A percentile compares a stretch with the other conserved stretches of the same genome.
Evolutionary conservation across 768 basidiomycete genomes (phyloP).

Genomic region (Macrolepiota dolichaula): DNA sequence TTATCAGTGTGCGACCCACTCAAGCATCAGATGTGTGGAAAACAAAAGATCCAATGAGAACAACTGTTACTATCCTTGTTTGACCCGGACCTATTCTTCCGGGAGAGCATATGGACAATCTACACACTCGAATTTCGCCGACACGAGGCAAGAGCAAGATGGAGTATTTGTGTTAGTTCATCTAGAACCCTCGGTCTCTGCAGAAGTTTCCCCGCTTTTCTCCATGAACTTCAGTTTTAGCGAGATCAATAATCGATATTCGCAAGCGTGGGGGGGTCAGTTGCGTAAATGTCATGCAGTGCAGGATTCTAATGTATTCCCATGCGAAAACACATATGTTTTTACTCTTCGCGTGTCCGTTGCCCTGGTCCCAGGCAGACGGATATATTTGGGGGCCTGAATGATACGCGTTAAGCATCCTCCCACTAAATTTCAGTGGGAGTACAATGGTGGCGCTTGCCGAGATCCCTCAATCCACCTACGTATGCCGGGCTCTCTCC

Average conservation of each 20-base stretch:
- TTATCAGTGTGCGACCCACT: no score
- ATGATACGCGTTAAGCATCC: no score
- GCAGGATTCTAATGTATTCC: not conserved
- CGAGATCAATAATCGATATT: not conserved
- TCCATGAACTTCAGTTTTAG: conserved; percentile 3
- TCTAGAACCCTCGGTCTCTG: not conserved
- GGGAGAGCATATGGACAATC: not conserved
- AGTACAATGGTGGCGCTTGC: no score
- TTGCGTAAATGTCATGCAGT: not conserved
- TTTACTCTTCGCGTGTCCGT: not conserved
- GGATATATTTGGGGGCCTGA: not conserved
- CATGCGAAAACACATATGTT: not conserved
- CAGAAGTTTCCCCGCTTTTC: not conserved
- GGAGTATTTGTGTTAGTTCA: not conserved
- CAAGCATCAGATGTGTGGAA: no score
- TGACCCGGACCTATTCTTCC: not conserved
- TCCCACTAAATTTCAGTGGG: no score
- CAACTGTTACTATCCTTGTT: not conserved
- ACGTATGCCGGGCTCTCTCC: not conserved
- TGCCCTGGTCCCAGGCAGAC: not conserved
- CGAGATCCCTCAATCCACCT: no score
- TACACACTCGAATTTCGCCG: not conserved
- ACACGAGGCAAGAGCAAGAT: not conserved
- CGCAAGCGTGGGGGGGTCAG: not conserved
- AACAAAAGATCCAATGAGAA: not conserved